These are phyloP conservation scores for Castanea mollissima DNA, from an alignment of 306 rosid species.

Conservation along the genomic window DNA sequence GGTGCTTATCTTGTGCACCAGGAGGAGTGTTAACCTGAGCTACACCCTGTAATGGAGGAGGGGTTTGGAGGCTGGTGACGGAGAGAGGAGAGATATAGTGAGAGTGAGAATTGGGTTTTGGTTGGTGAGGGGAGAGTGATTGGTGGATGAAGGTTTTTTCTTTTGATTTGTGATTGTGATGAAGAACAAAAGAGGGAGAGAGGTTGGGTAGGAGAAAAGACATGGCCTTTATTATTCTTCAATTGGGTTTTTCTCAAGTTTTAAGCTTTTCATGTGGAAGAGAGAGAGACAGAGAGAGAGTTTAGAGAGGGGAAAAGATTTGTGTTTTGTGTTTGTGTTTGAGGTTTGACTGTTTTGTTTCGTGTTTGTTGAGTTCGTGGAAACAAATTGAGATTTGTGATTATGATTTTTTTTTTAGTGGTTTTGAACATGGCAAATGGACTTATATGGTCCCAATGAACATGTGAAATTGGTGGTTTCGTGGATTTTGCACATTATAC, in stretches of 20 bases:
- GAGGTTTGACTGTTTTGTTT: conserved; percentile 2
- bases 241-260: background rate
- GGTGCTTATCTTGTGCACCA: conserved; percentile 43
- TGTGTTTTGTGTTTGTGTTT: conserved; percentile 13
- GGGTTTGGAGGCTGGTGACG: conserved; percentile 41
- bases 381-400: conserved; percentile 35
- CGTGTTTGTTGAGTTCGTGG: conserved; percentile 10
- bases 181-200: conserved; percentile 51
- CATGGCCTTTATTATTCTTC: conserved; percentile 43
- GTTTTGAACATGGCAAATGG: conserved; percentile 37
- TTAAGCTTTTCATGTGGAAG: conserved; percentile 32
- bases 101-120: conserved; percentile 38
- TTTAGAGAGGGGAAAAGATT: conserved; percentile 4
- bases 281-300: background rate
- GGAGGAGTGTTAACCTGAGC: conserved; percentile 51
- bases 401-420: conserved; percentile 39
- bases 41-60: conserved; percentile 43
- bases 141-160: conserved; percentile 49
- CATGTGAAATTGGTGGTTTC: background rate
- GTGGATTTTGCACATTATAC: conserved; percentile 21
- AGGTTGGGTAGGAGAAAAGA: conserved; percentile 75
- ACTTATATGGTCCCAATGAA: conserved; percentile 13
- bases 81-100: conserved; percentile 20
- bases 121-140: conserved; percentile 26
- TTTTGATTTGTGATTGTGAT: conserved; percentile 57